Percentiles rank a stretch among this genome's conserved stretches.
Conservation (phyloP, 1,284 basidiomycete genomes). For the Polyporus tsugae region DNA sequence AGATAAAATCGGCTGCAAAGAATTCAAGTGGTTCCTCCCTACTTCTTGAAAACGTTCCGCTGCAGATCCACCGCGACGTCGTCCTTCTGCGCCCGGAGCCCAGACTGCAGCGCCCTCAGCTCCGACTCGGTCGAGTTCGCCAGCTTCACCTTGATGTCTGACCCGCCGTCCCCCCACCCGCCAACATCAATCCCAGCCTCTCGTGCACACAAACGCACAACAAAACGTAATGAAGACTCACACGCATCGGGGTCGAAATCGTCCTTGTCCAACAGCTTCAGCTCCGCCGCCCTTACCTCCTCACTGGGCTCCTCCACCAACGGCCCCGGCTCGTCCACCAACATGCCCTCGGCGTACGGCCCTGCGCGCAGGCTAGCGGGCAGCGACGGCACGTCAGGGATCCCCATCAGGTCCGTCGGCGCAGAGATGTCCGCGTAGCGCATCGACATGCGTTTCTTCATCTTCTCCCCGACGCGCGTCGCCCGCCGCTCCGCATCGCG, state of each 20-base stretch:
- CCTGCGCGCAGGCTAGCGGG: conserved; percentile 42
- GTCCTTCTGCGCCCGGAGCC: conserved; percentile 67
- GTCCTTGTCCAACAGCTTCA: conserved; percentile 75
- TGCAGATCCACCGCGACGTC: conserved; percentile 79
- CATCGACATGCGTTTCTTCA: conserved; percentile 93
- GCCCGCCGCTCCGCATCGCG: conserved; percentile 59
- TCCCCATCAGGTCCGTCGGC: conserved; percentile 56
- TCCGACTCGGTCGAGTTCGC: conserved; percentile 85
- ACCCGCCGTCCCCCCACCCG: background rate
- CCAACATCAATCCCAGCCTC: background rate
- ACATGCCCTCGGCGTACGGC: conserved; percentile 19
- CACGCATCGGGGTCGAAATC: conserved; percentile 85
- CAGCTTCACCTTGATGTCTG: conserved; percentile 78
- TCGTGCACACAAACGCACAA: background rate
- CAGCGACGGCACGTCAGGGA: conserved; percentile 65
- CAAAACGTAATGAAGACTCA: conserved; percentile 52
- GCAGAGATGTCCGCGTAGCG: conserved; percentile 85
- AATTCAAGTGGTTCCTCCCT: conserved; percentile 35
- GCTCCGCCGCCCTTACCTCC: conserved; percentile 58
- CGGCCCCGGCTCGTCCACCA: conserved; percentile 36
- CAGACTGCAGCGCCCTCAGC: conserved; percentile 76
- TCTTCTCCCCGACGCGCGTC: conserved; percentile 85
- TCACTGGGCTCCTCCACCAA: conserved; percentile 54
- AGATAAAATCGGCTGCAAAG: background rate
- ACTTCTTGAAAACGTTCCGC: conserved; percentile 92